Evolutionary conservation across 1,139 yeast species (phyloP).

Genomic region (Taiozyma sp.): DNA sequence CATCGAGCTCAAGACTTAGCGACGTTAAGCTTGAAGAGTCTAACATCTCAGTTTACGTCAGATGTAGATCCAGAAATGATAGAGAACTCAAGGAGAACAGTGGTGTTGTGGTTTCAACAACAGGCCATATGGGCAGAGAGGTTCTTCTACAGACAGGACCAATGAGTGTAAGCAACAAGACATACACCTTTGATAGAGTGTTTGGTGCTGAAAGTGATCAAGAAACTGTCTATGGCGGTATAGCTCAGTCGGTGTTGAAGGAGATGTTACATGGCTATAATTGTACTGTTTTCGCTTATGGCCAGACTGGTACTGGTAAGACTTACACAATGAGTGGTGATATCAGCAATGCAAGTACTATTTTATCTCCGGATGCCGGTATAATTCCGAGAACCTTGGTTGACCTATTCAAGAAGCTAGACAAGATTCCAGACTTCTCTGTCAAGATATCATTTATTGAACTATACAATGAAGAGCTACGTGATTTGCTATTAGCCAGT

Average conservation of each 20-base stretch:
- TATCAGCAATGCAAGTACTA: constrained; percentile 25
- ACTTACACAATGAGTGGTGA: constrained; percentile 87
- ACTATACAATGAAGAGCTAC: constrained; percentile 66
- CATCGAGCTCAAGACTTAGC: constrained; percentile 13
- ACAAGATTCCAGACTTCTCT: constrained; percentile 42
- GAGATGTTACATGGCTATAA: constrained; percentile 62
- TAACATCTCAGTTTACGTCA: constrained; percentile 70
- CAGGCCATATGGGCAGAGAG: constrained; percentile 30
- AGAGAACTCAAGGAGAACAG: constrained; percentile 63
- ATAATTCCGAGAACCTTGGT: constrained; percentile 61
- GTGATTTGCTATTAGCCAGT: constrained; percentile 43
- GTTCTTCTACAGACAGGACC: constrained; percentile 28
- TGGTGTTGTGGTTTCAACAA: constrained; percentile 51
- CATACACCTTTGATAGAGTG: constrained; percentile 61
- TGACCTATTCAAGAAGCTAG: constrained; percentile 42
- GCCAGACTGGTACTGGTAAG: constrained; percentile 89
- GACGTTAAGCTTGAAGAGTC: constrained; percentile 20
- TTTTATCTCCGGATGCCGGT: constrained; percentile 44
- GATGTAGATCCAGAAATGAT: constrained; percentile 72
- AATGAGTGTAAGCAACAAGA: constrained; percentile 30
- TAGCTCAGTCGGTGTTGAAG: constrained; percentile 51
- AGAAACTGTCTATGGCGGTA: constrained; percentile 48
- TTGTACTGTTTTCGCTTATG: constrained; percentile 80
- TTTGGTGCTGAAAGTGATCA: constrained; percentile 76
- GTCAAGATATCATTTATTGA: constrained; percentile 69